A percentile compares a stretch with the other conserved stretches of the same genome.
Conservation (phyloP, 306 rosid species). For the Malus fusca region DNA sequence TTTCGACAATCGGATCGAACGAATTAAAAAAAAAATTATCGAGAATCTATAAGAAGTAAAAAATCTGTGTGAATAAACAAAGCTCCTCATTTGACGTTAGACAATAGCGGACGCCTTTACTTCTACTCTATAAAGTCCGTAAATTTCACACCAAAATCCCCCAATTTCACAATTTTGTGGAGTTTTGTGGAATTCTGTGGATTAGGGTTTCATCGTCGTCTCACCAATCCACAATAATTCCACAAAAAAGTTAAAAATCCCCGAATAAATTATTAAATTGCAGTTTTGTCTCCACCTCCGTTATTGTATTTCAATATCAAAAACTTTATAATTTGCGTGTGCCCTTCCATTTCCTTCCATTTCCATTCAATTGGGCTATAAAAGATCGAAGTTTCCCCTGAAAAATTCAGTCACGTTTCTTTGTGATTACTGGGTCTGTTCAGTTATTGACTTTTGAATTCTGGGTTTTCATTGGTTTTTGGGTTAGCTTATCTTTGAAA, state of each 20-base stretch:
- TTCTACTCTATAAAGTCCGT: neutral
- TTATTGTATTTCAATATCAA: neutral
- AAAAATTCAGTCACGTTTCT: neutral
- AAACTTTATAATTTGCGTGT: neutral
- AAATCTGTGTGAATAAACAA: too few species aligned
- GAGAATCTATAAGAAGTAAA: too few species aligned
- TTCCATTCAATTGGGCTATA: neutral
- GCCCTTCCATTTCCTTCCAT: neutral
- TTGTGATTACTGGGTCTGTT: neutral
- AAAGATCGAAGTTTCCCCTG: neutral
- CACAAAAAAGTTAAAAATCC: too few species aligned
- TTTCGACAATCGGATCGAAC: fast-evolving
- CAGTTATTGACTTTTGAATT: neutral
- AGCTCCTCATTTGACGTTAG: neutral
- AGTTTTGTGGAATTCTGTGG: neutral
- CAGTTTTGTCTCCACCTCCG: conserved; percentile 8
- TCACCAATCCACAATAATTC: neutral
- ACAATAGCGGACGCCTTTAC: neutral
- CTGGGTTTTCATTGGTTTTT: conserved; percentile 1
- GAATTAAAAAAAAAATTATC: too few species aligned
- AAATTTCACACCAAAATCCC: neutral
- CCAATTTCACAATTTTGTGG: neutral
- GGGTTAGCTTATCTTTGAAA: neutral
- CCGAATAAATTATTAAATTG: neutral
- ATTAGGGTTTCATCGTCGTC: neutral